phyloP scores from a whole-genome alignment of 202 grass and related monocot species.

The Panicum hallii region DNA sequence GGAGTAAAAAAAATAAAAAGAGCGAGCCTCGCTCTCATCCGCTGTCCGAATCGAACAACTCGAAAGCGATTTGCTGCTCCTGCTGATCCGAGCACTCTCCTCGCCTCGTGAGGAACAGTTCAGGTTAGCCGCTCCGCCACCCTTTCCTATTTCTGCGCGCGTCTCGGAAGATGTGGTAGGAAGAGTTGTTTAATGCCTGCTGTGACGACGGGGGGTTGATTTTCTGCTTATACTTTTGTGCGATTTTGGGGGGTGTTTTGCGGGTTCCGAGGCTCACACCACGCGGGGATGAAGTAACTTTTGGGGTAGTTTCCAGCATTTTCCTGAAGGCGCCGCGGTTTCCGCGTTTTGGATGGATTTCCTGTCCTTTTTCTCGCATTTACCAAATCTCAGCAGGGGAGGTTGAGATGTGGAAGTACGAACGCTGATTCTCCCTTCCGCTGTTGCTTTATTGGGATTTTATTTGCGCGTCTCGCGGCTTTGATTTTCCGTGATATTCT shows the following conservation, averaged over 20 bases:
- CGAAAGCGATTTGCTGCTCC: constrained; percentile 26
- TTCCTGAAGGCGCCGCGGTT: neutral
- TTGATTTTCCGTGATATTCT: neutral
- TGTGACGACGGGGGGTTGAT: constrained; percentile 1
- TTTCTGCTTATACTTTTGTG: neutral
- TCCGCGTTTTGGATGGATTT: constrained; percentile 28
- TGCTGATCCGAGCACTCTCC: neutral
- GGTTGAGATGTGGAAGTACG: neutral
- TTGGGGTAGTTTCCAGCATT: constrained; percentile 33
- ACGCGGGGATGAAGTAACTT: neutral
- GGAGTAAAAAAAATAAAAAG: neutral
- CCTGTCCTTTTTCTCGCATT: constrained; percentile 3
- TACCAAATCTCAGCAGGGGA: neutral
- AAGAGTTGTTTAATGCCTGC: neutral
- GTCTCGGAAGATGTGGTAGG: neutral
- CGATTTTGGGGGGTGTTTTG: neutral
- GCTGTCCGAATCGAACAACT: constrained; percentile 29
- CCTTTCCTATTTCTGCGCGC: neutral
- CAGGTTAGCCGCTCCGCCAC: constrained; percentile 7
- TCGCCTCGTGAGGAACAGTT: neutral
- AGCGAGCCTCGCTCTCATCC: neutral
- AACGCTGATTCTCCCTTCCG: neutral
- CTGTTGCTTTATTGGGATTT: neutral
- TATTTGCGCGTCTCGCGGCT: neutral
- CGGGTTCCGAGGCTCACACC: neutral